These are phyloP conservation scores for Lentinula guzmanii DNA, from an alignment of 768 basidiomycete species.

Conservation along the genomic window DNA sequence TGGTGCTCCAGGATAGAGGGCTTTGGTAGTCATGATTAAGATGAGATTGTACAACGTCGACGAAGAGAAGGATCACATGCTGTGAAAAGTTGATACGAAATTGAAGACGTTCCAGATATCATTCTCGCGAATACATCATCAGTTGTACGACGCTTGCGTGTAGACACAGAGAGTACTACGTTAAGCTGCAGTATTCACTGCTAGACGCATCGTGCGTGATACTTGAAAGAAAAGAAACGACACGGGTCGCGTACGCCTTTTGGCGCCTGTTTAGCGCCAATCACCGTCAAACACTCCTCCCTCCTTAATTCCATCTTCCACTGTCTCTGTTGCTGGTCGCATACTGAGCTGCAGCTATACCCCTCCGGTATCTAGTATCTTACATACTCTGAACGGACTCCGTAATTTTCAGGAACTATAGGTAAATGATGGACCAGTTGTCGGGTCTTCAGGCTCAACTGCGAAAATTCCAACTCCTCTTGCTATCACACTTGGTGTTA, in stretches of 20 bases:
- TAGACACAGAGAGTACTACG: too few species aligned
- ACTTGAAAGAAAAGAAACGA: too few species aligned
- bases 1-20: constrained; percentile 9
- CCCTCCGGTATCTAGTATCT: not conserved
- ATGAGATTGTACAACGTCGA: not conserved
- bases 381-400: not conserved
- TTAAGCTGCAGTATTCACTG: too few species aligned
- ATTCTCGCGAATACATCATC: too few species aligned
- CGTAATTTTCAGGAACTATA: not conserved
- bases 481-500: constrained; percentile 54
- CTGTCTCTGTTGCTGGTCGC: not conserved
- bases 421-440: not conserved
- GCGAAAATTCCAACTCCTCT: constrained; percentile 45
- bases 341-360: not conserved
- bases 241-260: not conserved
- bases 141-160: too few species aligned
- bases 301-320: not conserved
- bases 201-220: too few species aligned
- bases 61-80: not conserved
- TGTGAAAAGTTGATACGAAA: not conserved
- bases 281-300: not conserved
- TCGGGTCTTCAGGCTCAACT: constrained; percentile 20
- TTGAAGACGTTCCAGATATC: too few species aligned
- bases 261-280: not conserved
- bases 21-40: not conserved